Percentiles rank a stretch among this genome's conserved stretches.
phyloP scores from a whole-genome alignment of 1,284 basidiomycete species.

The Pterula multifida region DNA sequence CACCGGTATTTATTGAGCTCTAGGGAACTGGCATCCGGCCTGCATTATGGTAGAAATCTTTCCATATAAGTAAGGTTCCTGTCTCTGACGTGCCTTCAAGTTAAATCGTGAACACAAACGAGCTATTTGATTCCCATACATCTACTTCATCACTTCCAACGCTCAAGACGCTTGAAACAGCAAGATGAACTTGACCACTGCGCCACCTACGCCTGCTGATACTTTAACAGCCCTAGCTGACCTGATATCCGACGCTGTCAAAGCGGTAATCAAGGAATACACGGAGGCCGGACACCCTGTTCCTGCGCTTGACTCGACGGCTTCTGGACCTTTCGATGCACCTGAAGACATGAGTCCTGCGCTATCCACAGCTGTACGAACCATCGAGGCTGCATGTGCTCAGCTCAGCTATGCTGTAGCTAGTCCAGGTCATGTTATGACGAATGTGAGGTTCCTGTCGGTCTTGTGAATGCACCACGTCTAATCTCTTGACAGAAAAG shows the following conservation, averaged over 20 bases:
- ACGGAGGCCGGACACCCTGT: background rate
- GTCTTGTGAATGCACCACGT: background rate
- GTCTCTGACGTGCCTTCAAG: too few species aligned
- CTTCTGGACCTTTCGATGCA: background rate
- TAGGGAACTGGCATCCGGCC: too few species aligned
- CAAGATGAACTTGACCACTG: too few species aligned
- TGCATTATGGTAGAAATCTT: too few species aligned
- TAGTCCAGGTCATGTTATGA: background rate
- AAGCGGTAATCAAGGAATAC: background rate
- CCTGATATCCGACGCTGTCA: background rate
- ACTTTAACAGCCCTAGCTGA: background rate
- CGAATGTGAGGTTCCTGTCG: background rate
- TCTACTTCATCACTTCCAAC: too few species aligned
- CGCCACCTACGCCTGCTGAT: too few species aligned
- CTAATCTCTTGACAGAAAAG: background rate
- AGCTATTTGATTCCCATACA: too few species aligned
- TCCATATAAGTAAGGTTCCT: too few species aligned
- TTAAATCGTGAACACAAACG: too few species aligned
- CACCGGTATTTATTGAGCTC: too few species aligned
- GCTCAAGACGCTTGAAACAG: too few species aligned
- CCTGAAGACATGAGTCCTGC: background rate
- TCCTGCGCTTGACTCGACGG: background rate
- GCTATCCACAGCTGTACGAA: background rate
- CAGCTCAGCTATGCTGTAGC: background rate
- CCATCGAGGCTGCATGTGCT: background rate